Evolutionary conservation across 192 early-diverging fungal species (phyloP), one percentile per base, ranked within the genome.

Genomic region (Umbelopsis sp.): DNA sequence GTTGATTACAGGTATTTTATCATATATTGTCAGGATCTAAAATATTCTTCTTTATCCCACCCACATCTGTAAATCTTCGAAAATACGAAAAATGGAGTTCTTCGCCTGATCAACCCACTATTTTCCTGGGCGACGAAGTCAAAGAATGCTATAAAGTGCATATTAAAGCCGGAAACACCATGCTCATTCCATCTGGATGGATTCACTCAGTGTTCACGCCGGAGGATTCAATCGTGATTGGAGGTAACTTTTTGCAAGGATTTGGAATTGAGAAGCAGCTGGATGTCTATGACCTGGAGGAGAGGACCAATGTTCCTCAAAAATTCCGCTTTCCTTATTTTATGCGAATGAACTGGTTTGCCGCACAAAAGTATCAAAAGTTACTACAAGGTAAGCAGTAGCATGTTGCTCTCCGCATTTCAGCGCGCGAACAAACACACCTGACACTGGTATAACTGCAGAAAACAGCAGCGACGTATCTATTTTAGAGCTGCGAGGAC

Each of bases 111-210:
- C 93, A 94, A 82, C 72, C 86, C 1, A 78, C 81, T 13, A 90
- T 81, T 2, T 93, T 98, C 78, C 87, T 98, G 67, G 94, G 89
- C 0, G 96, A 96, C 71, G 82, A 87, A 68, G 94, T 95, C 22
- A 86, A 88, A 68, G 84, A 91, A 49, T 94, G 93, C 67, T 87
- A 91, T 65, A 86, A 89, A 70, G 92, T 97, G 10, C 83, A 85
- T 3, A 76, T 98, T 1, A 65, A 78, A 23, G 85, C 94, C 16
- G 93, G 94, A 7, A 93, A 96, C 75, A 98, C 96, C 18, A 85
- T 93, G 90, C 79, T 96, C 49, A 95, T 98, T 58, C 96, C 96
- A 20, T 90, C 94, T 8, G 96, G 96, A 37, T 98, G 96, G 96
- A 96, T 98, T 70, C 96, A 98, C 75, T 92, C 96, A 1, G 95